A percentile compares a stretch with the other conserved stretches of the same genome.
These are phyloP conservation scores for Teratosphaeria nubilosa DNA, from an alignment of 2,329 filamentous ascomycete species.

Conservation along the genomic window DNA sequence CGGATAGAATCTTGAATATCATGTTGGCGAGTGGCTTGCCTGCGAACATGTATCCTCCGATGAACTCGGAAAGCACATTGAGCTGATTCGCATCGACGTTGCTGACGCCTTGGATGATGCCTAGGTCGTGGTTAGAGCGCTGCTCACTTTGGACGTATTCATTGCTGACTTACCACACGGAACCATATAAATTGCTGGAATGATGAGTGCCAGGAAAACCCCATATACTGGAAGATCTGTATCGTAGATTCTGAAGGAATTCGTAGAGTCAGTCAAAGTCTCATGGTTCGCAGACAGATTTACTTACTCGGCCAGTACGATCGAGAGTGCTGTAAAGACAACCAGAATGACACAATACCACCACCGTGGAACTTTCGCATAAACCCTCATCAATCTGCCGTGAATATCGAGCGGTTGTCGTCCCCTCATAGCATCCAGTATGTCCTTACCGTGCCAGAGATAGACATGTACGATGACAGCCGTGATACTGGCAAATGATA, in stretches of 20 bases:
- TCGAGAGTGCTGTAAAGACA: slow-evolving; percentile 16
- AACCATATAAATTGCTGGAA: slow-evolving; percentile 75
- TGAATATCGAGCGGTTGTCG: slow-evolving; percentile 37
- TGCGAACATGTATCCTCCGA: slow-evolving; percentile 41
- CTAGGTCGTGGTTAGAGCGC: background rate
- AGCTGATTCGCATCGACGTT: slow-evolving; percentile 27
- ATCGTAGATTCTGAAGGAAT: slow-evolving; percentile 12
- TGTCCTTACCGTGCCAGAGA: slow-evolving; percentile 28
- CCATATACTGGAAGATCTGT: slow-evolving; percentile 63
- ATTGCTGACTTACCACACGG: slow-evolving; percentile 60
- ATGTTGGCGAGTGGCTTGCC: slow-evolving; percentile 29
- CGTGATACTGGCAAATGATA: slow-evolving; percentile 29
- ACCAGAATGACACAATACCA: slow-evolving; percentile 42
- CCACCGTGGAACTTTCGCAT: slow-evolving; percentile 67
- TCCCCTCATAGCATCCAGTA: slow-evolving; percentile 19
- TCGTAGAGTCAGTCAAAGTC: background rate
- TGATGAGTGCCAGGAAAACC: slow-evolving; percentile 63
- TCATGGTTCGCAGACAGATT: background rate
- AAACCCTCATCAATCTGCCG: slow-evolving; percentile 71
- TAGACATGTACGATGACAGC: slow-evolving; percentile 27
- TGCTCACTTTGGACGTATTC: background rate
- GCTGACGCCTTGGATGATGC: slow-evolving; percentile 71
- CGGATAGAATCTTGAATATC: slow-evolving; percentile 20
- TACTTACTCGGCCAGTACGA: slow-evolving; percentile 12
- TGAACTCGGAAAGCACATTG: slow-evolving; percentile 36